phyloP scores from a whole-genome alignment of 2,329 filamentous ascomycete genomes.

The Chaetothyriales sp. region DNA sequence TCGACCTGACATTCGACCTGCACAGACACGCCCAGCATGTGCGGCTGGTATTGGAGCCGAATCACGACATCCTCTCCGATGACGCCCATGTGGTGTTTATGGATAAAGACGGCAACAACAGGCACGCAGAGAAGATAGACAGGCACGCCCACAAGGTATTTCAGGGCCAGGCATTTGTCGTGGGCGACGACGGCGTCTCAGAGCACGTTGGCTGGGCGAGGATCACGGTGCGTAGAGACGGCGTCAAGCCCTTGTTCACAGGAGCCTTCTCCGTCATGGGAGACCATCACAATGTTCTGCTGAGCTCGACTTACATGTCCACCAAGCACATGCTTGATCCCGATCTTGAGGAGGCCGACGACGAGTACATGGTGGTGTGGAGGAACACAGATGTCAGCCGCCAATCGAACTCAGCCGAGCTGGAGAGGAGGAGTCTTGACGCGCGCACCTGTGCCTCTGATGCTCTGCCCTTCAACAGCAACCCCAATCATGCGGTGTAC shows the following conservation, averaged over 20 bases:
- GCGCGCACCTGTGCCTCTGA: conserved; percentile 57
- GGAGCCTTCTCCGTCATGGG: conserved; percentile 71
- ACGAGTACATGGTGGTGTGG: conserved; percentile 81
- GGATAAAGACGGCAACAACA: conserved; percentile 55
- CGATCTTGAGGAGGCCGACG: conserved; percentile 38
- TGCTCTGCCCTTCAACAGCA: conserved; percentile 63
- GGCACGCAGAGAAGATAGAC: conserved; percentile 53
- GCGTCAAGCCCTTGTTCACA: conserved; percentile 67
- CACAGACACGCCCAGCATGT: conserved; percentile 54
- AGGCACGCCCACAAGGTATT: conserved; percentile 68
- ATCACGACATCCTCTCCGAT: conserved; percentile 73
- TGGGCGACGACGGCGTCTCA: conserved; percentile 54
- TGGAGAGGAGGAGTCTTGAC: conserved; percentile 45
- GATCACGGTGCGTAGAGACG: conserved; percentile 64
- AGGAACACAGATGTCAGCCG: conserved; percentile 69
- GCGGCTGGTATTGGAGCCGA: conserved; percentile 72
- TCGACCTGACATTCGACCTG: conserved; percentile 71
- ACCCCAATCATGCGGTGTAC: conserved; percentile 55
- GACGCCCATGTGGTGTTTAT: conserved; percentile 63
- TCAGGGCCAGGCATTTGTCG: conserved; percentile 63
- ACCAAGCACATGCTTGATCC: conserved; percentile 64
- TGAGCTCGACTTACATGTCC: conserved; percentile 56
- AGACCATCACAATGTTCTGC: conserved; percentile 77
- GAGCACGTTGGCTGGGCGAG: conserved; percentile 75
- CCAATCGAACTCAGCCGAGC: conserved; percentile 40